Evolutionary conservation across 805 yeast species (phyloP), one percentile per base, ranked within the genome.

Genomic region (Metschnikowia noctiluminum): DNA sequence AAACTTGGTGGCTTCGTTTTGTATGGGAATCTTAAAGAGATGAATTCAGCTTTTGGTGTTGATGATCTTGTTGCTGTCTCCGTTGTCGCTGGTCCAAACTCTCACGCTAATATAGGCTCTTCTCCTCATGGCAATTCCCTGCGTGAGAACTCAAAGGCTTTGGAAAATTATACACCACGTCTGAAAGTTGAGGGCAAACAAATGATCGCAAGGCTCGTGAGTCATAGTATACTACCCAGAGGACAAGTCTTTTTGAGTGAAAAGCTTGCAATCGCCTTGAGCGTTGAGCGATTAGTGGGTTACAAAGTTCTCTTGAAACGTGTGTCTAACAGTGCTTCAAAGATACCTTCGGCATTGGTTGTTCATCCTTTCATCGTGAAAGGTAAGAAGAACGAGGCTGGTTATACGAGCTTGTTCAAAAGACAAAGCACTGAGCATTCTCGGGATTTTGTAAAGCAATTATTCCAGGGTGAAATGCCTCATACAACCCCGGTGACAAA

Each of bases 311-410:
- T 77, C 4, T 53, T 89, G 8, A 82, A 80, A 54, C 67, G 77
- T 10, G 71, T 82, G 0, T 50, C 64, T 3, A 65, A 60, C 6
- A 64, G 60, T 27, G 70, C 76, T 7, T 51, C 62, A 6, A 70
- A 64, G 50, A 53, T 58, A 39, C 77, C 84, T 0, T 53, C 71
- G 1, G 59, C 71, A 0, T 59, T 82, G 13, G 62, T 71, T 0
- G 54, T 87, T 5, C 84, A 80, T 54, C 89, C 88, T 3, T 80
- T 73, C 48, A 71, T 74, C 16, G 73, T 80, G 0, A 74, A 69
- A 35, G 64, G 77, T 1, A 70, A 71, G 42, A 61, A 69, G 27
- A 54, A 45, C 3, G 62, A 56, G 11, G 63, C 57, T 44, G 56
- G 67, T 15, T 61, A 62, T 49, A 58, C 66, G 0, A 35, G 53